phyloP scores from a whole-genome alignment of 805 yeast genomes.

The Metschnikowia lachancei region DNA sequence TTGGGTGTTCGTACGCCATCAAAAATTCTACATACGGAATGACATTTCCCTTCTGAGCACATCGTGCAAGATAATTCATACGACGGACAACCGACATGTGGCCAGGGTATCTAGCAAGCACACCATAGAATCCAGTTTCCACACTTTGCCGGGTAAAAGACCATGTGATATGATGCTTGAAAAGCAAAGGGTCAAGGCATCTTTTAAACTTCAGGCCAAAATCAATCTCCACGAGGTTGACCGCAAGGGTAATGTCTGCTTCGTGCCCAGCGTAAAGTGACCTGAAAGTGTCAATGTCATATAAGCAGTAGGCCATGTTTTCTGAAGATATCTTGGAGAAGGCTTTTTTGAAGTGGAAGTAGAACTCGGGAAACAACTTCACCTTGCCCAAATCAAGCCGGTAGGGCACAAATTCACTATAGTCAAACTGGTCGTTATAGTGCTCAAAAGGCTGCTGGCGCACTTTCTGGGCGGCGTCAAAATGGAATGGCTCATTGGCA shows the following conservation, averaged over 20 bases:
- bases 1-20: neutral
- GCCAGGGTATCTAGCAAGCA: neutral
- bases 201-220: neutral
- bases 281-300: neutral
- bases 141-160: neutral
- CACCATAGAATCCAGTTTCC: neutral
- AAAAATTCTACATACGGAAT: neutral
- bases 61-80: neutral
- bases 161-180: neutral
- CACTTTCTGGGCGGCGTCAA: too few species aligned
- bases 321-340: neutral
- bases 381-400: neutral
- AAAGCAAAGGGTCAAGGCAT: neutral
- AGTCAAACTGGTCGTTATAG: neutral
- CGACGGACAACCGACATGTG: neutral
- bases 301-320: neutral
- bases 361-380: slow-evolving; percentile 1
- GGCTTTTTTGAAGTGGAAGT: slow-evolving; percentile 2
- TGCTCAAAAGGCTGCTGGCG: too few species aligned
- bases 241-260: neutral
- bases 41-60: neutral
- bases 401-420: neutral
- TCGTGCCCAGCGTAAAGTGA: neutral
- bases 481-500: too few species aligned
- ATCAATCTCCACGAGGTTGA: neutral